phyloP scores from a whole-genome alignment of 208 protist genomes.

The Herpetomonas samuelpessoai region DNA sequence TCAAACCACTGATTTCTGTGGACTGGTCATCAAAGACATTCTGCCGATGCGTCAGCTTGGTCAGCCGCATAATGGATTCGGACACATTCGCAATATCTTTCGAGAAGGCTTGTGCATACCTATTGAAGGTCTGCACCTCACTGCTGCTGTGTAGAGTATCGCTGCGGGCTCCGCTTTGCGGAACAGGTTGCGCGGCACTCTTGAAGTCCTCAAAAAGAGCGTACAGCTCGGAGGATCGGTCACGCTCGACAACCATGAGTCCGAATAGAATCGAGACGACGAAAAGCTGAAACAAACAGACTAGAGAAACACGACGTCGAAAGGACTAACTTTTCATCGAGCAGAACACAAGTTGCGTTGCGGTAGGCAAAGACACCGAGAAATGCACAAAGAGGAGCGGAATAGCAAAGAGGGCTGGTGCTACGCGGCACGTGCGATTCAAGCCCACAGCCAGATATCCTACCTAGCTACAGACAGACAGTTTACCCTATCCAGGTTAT shows the following conservation, averaged over 20 bases:
- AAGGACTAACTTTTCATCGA: no score
- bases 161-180: neutral
- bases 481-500: no score
- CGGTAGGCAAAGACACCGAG: no score
- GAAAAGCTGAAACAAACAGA: neutral
- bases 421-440: no score
- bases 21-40: conserved; percentile 91
- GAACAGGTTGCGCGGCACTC: neutral
- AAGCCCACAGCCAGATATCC: no score
- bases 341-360: no score
- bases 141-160: conserved; percentile 47
- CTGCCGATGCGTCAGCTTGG: conserved; percentile 72
- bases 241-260: conserved; percentile 36
- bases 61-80: conserved; percentile 78
- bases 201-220: conserved; percentile 14
- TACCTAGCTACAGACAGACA: no score
- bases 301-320: no score
- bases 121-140: conserved; percentile 80
- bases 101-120: conserved; percentile 77
- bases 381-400: no score
- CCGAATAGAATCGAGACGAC: neutral
- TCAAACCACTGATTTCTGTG: conserved; percentile 68
- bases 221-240: conserved; percentile 49
- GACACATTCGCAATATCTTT: conserved; percentile 75
- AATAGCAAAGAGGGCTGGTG: no score